Percentiles rank a stretch among this genome's conserved stretches.
Conservation (phyloP, 176 grass and related monocot species). For the Oryza longistaminata region DNA sequence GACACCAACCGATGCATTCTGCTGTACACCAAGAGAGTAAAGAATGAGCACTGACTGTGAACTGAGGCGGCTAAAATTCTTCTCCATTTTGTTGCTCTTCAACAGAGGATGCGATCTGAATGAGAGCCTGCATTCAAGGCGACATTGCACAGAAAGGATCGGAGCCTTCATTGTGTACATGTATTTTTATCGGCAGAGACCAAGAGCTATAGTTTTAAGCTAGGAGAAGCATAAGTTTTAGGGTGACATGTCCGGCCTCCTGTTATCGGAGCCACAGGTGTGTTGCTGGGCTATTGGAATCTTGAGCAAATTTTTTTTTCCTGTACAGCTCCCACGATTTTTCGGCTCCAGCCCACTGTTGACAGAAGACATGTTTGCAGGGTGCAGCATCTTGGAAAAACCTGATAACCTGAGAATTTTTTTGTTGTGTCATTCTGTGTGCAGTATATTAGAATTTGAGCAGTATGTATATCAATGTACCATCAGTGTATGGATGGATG, state of each 20-base stretch:
- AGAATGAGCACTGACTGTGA: neutral
- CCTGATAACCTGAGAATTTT: neutral
- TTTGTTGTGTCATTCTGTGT: slow-evolving; percentile 17
- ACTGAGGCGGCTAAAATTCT: slow-evolving; percentile 25
- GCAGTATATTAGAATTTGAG: neutral
- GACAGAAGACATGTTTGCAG: slow-evolving; percentile 12
- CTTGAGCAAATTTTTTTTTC: slow-evolving; percentile 38
- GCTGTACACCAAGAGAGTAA: neutral
- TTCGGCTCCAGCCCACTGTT: slow-evolving; percentile 20
- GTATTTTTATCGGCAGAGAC: slow-evolving; percentile 36
- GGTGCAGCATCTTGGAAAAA: neutral
- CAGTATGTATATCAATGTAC: too few relatives aligned
- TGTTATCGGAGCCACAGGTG: slow-evolving; percentile 15
- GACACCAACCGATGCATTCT: neutral
- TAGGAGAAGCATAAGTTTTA: slow-evolving; percentile 24
- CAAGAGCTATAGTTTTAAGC: neutral
- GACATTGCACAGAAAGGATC: neutral
- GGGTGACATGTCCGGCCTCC: neutral
- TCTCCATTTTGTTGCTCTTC: slow-evolving; percentile 29
- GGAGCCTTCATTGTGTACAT: slow-evolving; percentile 21
- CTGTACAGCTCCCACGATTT: slow-evolving; percentile 34
- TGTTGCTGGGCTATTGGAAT: neutral
- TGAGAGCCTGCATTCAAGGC: slow-evolving; percentile 17
- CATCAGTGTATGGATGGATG: neutral
- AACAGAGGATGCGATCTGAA: slow-evolving; percentile 21